Percentiles rank a stretch among this genome's conserved stretches.
Conservation (phyloP, 345 rosid genomes). For the Citropsis articulata region DNA sequence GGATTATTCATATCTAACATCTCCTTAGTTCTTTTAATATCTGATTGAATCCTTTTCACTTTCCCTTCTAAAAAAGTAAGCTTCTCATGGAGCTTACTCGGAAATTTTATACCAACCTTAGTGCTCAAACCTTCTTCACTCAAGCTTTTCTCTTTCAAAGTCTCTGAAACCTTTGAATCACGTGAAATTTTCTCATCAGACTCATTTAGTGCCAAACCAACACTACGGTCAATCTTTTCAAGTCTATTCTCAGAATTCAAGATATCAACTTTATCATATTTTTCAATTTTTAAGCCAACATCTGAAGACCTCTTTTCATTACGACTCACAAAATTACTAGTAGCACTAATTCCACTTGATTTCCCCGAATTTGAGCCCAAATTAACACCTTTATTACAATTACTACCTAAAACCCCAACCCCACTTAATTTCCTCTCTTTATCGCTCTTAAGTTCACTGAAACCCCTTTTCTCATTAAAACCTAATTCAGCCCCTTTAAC, state of each 20-base stretch:
- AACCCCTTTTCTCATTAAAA: conserved; percentile 24
- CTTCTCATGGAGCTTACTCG: conserved; percentile 86
- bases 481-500: conserved; percentile 25
- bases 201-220: conserved; percentile 8
- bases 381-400: conserved; percentile 15
- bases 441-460: conserved; percentile 24
- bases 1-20: conserved; percentile 88
- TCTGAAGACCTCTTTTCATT: conserved; percentile 9
- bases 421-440: conserved; percentile 17
- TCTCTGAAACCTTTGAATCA: conserved; percentile 36
- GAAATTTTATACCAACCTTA: conserved; percentile 34
- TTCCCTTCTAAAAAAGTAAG: conserved; percentile 93
- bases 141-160: conserved; percentile 36
- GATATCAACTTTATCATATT: conserved; percentile 12
- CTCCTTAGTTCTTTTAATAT: conserved; percentile 90
- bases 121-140: conserved; percentile 26
- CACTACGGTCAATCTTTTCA: conserved; percentile 25
- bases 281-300: conserved; percentile 22
- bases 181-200: conserved; percentile 27
- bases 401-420: conserved; percentile 20
- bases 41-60: conserved; percentile 90
- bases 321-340: conserved; percentile 12
- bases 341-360: conserved; percentile 18
- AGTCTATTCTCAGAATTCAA: conserved; percentile 23
- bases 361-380: conserved; percentile 23